Conservation (phyloP, 768 basidiomycete genomes). For the Pulveroboletus sp. region DNA sequence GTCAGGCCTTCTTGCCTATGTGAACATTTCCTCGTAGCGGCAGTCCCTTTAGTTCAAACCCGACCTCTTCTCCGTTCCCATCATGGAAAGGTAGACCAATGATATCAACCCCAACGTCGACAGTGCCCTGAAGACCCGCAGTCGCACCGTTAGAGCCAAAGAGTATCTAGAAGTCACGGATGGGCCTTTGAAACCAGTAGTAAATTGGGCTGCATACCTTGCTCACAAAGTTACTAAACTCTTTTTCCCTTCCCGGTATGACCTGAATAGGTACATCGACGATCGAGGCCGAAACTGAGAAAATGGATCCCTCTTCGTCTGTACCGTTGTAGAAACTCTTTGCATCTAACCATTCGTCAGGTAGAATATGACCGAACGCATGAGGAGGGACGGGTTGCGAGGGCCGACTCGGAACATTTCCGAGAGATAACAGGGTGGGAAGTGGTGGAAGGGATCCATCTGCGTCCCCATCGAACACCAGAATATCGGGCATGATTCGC, state of each 20-base stretch:
- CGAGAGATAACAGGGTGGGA: constrained; percentile 9
- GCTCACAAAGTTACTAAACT: constrained; percentile 70
- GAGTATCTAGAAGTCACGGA: constrained; percentile 47
- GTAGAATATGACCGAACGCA: constrained; percentile 74
- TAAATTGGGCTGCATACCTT: constrained; percentile 47
- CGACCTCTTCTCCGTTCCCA: constrained; percentile 34
- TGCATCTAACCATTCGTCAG: constrained; percentile 61
- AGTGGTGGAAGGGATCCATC: constrained; percentile 32
- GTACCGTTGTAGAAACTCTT: constrained; percentile 39
- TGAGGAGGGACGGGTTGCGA: constrained; percentile 64
- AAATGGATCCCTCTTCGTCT: constrained; percentile 50
- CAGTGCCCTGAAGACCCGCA: constrained; percentile 64
- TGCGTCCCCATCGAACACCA: constrained; percentile 72
- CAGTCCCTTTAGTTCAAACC: constrained; percentile 57
- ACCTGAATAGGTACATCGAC: constrained; percentile 74
- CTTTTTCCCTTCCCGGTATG: constrained; percentile 69
- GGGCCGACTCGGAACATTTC: constrained; percentile 42
- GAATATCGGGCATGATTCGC: constrained; percentile 67
- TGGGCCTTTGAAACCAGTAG: constrained; percentile 1
- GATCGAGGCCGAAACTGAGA: constrained; percentile 60
- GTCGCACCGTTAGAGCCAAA: constrained; percentile 61
- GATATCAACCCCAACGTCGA: constrained; percentile 56
- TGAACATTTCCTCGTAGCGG: constrained; percentile 66
- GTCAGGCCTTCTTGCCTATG: constrained; percentile 52
- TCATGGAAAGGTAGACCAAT: constrained; percentile 55